Evolutionary conservation across 176 grass and related monocot genomes (phyloP), one percentile per base, ranked within the genome.

Genomic region (Carex parvula): DNA sequence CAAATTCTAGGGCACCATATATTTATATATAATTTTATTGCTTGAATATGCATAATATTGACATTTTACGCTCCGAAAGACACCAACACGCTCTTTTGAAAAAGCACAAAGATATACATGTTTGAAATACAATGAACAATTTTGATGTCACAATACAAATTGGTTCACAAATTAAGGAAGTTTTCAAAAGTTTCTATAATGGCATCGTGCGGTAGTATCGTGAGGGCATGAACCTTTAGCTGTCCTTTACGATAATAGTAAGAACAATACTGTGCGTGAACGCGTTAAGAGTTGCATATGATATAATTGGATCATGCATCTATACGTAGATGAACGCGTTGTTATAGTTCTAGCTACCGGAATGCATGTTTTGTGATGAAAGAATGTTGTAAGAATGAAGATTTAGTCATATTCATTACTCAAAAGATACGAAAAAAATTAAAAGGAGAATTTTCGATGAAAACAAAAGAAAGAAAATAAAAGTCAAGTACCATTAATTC

Each of bases 161-260:
- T 44, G 17, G 18, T 65, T 72, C 7, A 21, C 18, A n/a, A 33
- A 48, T 4, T 72, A 72, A 72, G 41, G 17, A 72, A 72, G n/a
- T 72, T 50, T 65, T 72, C 17, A 50, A 13, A 20, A 72, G 16
- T 70, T 70, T 18, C 66, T 70, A 70, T 70, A 48, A 69, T 72
- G n/a, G 17, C 41, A 70, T 39, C 41, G 16, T n/a, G 48, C 39
- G 42, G 1, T 72, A 72, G 22, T n/a, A 50, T 22, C n/a, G 8
- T 4, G 8, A 20, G 6, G 39, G 26, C 10, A 4, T 39, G 37
- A 72, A 48, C 41, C 18, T 72, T 17, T 46, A 72, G 18, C 39
- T 72, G 69, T 48, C 39, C 44, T 48, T 46, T 44, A 11, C 7
- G 3, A 48, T 8, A 22, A 72, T 20, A 72, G 39, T 72, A 72